Conservation (phyloP, 108 stramenopile species). For the Nitzschia sp. region DNA sequence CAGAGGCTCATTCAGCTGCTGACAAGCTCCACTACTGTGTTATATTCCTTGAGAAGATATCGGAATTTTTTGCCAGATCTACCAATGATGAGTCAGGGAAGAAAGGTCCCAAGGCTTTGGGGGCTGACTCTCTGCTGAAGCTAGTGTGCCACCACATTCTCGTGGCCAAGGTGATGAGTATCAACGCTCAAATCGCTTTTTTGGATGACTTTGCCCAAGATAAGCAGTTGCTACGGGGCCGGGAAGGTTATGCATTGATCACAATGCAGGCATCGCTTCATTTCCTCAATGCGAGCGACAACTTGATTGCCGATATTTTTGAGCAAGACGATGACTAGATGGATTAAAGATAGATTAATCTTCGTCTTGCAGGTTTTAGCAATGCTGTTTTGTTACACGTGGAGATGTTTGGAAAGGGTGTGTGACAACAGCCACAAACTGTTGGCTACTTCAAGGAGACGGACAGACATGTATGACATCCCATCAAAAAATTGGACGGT, state of each 20-base stretch:
- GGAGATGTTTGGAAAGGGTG: too few species aligned
- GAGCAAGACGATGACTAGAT: constrained; percentile 28
- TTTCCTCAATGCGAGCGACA: constrained; percentile 66
- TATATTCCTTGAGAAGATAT: constrained; percentile 67
- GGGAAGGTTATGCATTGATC: constrained; percentile 85
- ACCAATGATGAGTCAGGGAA: constrained; percentile 3
- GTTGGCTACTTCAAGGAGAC: constrained; percentile 22
- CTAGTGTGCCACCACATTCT: constrained; percentile 83
- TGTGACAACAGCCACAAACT: not conserved
- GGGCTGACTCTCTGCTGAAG: constrained; percentile 74
- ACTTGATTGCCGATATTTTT: constrained; percentile 61
- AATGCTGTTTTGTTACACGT: too few species aligned
- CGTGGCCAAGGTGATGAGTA: constrained; percentile 52
- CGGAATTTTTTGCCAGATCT: constrained; percentile 50
- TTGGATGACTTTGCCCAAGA: constrained; percentile 88
- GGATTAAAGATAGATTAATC: too few species aligned
- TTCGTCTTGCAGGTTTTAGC: too few species aligned
- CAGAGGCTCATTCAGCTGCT: constrained; percentile 62
- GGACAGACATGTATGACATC: too few species aligned
- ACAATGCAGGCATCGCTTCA: constrained; percentile 84
- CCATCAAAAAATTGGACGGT: too few species aligned
- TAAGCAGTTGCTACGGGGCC: constrained; percentile 75
- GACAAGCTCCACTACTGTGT: constrained; percentile 77
- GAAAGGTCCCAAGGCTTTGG: constrained; percentile 38
- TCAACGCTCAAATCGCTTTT: constrained; percentile 81